Conservation (phyloP, 495 filamentous ascomycete species). For the Bryoglossum gracile region DNA sequence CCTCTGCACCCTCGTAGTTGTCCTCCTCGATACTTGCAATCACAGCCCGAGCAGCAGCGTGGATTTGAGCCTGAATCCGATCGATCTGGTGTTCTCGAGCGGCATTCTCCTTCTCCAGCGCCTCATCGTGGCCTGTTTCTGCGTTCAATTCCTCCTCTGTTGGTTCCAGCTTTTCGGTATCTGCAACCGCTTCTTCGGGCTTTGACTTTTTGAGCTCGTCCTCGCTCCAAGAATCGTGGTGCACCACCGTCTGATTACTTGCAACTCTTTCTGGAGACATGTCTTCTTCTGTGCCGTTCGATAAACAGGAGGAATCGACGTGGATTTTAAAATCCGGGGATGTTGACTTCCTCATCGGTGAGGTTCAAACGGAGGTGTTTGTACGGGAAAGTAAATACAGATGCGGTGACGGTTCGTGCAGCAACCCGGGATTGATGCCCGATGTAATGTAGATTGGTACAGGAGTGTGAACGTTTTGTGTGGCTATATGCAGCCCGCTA, state of each 20-base stretch:
- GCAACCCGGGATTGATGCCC: conserved; percentile 10
- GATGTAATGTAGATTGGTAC: background rate
- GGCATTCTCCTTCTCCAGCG: conserved; percentile 4
- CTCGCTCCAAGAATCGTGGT: conserved; percentile 16
- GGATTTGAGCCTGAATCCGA: conserved; percentile 33
- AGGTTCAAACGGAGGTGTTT: background rate
- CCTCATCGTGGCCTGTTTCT: conserved; percentile 1
- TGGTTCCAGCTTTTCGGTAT: conserved; percentile 7
- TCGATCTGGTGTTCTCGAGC: conserved; percentile 19
- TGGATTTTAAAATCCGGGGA: conserved; percentile 35
- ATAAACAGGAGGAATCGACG: conserved; percentile 36
- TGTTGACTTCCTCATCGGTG: conserved; percentile 20
- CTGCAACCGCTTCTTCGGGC: conserved; percentile 6
- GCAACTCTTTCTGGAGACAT: conserved; percentile 15
- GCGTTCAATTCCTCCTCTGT: conserved; percentile 1
- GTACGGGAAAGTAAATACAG: conserved; percentile 5
- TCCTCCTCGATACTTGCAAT: conserved; percentile 32
- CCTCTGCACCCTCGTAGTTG: conserved; percentile 21
- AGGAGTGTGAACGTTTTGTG: background rate
- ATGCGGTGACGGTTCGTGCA: conserved; percentile 17
- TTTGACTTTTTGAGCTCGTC: conserved; percentile 12
- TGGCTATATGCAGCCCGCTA: background rate
- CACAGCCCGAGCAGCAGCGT: conserved; percentile 36
- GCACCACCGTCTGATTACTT: conserved; percentile 15
- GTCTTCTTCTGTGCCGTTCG: conserved; percentile 9